A percentile compares a stretch with the other conserved stretches of the same genome.
Evolutionary conservation across 805 yeast genomes (phyloP).

Genomic region (Lachancea mirantina): DNA sequence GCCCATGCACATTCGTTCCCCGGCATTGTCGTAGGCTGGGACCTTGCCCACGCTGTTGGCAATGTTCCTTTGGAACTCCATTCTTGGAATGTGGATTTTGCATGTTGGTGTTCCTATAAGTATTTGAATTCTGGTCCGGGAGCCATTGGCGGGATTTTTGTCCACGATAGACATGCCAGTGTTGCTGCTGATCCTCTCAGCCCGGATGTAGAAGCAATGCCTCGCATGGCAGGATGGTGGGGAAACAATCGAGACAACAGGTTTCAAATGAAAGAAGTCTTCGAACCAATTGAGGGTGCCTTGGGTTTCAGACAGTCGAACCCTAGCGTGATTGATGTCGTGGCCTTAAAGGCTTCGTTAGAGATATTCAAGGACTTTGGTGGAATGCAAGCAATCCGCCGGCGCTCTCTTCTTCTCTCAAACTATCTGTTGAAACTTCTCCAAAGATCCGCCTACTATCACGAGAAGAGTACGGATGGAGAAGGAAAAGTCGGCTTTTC

Average conservation of each 20-base stretch:
- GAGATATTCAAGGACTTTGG: constrained; percentile 54
- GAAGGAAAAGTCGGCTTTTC: constrained; percentile 36
- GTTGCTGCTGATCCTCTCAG: constrained; percentile 1
- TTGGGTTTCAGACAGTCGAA: constrained; percentile 84
- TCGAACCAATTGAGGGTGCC: constrained; percentile 80
- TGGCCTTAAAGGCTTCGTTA: constrained; percentile 60
- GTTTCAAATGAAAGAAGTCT: constrained; percentile 71
- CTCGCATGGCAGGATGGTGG: constrained; percentile 97
- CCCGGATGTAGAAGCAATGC: constrained; percentile 23
- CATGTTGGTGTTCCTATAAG: constrained; percentile 91
- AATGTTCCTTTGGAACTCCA: constrained; percentile 72
- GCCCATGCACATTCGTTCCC: constrained; percentile 41
- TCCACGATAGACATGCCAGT: constrained; percentile 45
- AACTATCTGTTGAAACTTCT: constrained; percentile 46
- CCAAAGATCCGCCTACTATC: constrained; percentile 40
- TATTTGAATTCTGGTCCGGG: constrained; percentile 93
- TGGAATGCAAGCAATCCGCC: constrained; percentile 52
- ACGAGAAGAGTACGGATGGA: constrained; percentile 14
- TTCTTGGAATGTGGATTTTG: constrained; percentile 89
- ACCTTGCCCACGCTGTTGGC: constrained; percentile 90
- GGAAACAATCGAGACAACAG: constrained; percentile 68
- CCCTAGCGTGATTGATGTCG: constrained; percentile 82
- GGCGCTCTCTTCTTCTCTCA: constrained; percentile 53
- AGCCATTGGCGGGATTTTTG: constrained; percentile 78
- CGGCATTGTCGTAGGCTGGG: constrained; percentile 78